Conservation (phyloP, 2,329 filamentous ascomycete species). For the Claviceps sp. region DNA sequence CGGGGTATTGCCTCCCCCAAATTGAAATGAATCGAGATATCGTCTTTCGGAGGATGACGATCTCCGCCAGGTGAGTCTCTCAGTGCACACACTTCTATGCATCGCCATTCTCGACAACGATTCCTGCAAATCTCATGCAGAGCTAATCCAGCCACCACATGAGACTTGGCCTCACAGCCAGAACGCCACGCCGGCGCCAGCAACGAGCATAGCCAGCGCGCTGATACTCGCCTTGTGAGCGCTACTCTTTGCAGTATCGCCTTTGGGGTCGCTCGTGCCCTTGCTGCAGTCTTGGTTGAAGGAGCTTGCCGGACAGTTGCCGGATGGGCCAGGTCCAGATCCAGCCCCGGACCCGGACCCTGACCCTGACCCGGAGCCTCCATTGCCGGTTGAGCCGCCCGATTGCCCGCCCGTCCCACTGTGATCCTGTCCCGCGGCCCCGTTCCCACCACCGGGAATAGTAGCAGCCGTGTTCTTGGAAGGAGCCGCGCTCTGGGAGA, state of each 20-base stretch:
- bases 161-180: conserved; percentile 16
- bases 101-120: too few species aligned
- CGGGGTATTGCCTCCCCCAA: too few species aligned
- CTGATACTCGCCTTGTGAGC: conserved; percentile 21
- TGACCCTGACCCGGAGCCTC: conserved; percentile 12
- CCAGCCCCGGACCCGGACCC: background rate
- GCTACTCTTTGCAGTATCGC: conserved; percentile 18
- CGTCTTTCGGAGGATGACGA: too few species aligned
- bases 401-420: background rate
- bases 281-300: conserved; percentile 29
- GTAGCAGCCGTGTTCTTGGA: conserved; percentile 13
- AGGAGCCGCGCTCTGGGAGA: conserved; percentile 8
- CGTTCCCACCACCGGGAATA: conserved; percentile 18
- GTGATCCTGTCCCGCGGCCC: conserved; percentile 14
- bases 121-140: too few species aligned
- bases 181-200: conserved; percentile 20
- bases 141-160: too few species aligned
- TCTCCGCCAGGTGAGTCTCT: too few species aligned
- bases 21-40: too few species aligned
- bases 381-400: conserved; percentile 6
- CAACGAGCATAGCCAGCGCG: conserved; percentile 24
- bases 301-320: conserved; percentile 21
- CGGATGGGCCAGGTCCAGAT: conserved; percentile 1
- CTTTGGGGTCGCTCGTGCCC: conserved; percentile 8
- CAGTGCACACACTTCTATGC: too few species aligned